Conservation (phyloP, 176 grass and related monocot genomes). For the Cymbopogon citratus region DNA sequence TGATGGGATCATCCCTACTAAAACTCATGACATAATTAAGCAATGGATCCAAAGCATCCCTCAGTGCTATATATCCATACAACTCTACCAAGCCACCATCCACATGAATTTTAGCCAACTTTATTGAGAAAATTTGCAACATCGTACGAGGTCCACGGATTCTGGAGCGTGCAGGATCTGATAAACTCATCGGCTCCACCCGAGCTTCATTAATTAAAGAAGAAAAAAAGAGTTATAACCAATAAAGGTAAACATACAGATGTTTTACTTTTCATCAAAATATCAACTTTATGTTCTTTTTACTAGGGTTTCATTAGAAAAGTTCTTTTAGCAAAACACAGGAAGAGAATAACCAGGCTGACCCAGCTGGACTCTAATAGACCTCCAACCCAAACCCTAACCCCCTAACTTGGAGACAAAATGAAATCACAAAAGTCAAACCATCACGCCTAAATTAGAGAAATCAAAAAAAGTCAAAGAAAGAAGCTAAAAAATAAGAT, state of each 20-base stretch:
- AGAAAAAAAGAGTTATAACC: neutral
- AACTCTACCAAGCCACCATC: neutral
- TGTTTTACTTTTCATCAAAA: neutral
- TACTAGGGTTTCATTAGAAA: neutral
- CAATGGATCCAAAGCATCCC: neutral
- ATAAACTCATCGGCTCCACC: neutral
- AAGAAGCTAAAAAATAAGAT: no score
- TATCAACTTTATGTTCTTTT: neutral
- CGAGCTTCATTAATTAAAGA: neutral
- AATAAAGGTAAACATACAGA: neutral
- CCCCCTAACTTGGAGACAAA: no score
- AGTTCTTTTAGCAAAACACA: no score
- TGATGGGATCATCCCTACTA: conserved; percentile 9
- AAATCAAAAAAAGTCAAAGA: no score
- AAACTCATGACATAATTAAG: neutral
- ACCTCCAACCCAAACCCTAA: no score
- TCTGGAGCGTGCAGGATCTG: neutral
- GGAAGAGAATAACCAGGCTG: no score
- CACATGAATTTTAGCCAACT: neutral
- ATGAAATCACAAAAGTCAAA: no score
- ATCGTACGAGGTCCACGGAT: neutral
- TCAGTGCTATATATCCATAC: neutral
- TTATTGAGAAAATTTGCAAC: neutral
- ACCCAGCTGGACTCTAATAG: no score
- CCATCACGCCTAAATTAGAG: no score